phyloP scores from a whole-genome alignment of 2,329 filamentous ascomycete species.

The Neospermospora avenae region DNA sequence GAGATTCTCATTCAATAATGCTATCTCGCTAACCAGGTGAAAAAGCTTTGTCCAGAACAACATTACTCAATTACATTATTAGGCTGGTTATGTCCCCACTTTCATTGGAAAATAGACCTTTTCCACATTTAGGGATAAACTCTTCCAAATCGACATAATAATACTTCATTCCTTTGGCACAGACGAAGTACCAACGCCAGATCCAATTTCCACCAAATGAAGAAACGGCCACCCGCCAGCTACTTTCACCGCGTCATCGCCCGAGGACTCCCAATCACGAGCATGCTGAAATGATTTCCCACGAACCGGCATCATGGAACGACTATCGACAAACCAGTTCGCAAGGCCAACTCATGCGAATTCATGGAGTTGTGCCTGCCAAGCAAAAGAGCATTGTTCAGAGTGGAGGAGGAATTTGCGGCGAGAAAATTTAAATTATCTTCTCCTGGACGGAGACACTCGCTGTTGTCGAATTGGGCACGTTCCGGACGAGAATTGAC shows the following conservation, averaged over 20 bases:
- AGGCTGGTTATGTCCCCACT: no score
- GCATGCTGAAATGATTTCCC: not conserved
- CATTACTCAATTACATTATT: no score
- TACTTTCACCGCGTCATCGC: not conserved
- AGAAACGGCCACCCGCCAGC: not conserved
- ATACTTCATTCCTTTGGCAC: no score
- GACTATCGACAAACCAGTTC: not conserved
- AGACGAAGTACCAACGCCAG: no score
- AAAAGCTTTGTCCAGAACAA: no score
- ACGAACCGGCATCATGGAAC: not conserved
- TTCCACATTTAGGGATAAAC: no score
- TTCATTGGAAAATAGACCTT: no score
- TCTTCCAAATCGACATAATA: no score
- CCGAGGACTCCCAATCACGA: not conserved
- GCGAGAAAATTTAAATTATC: not conserved
- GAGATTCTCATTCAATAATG: no score
- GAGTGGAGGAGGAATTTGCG: not conserved
- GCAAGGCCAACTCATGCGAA: not conserved
- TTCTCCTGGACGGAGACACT: not conserved
- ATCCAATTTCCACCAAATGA: no score
- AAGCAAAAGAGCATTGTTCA: not conserved
- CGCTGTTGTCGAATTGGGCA: not conserved
- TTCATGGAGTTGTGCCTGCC: conserved; percentile 16
- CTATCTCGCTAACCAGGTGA: no score
- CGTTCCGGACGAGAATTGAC: not conserved